Evolutionary conservation across 2,329 filamentous ascomycete genomes (phyloP), one percentile per base, ranked within the genome.

Genomic region (Sclerotinia borealis): DNA sequence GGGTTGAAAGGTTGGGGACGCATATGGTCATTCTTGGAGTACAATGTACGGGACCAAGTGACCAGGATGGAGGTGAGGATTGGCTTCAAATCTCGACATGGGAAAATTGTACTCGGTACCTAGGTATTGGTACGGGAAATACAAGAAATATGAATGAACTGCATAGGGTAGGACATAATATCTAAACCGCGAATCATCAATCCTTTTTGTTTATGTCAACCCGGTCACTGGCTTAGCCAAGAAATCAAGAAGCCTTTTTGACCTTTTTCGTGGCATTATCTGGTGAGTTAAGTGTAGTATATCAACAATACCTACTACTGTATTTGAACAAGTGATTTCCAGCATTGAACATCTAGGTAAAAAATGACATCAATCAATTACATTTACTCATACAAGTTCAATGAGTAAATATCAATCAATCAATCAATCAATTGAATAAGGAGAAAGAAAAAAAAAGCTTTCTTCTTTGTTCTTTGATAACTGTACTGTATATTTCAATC

Each of bases 171-270:
- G 22, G 47, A 54, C 59, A n/a, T 4, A 31, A 10, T 43, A 17
- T 27, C 25, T 19, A 8, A 10, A 25, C 13, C 34, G 36, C 48
- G 37, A 52, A 61, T 61, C 59, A 54, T 34, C 22, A 25, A 31
- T 43, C 10, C n/a, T 11, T 22, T 43, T 8, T 41, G 22, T 45
- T 39, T 29, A 48, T 47, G 36, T 27, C 49, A n/a, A 61, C 59
- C 59, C 59, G 59, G 59, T 61, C 59, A 19, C 39, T 61, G 59
- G 60, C 50, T 62, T 58, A 49, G 60, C 50, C 60, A 62, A 62
- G 60, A 48, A 25, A 36, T 61, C 47, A 22, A 37, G 49, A 25
- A 54, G 48, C 48, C 15, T 15, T 43, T 22, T 55, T 27, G 25
- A 43, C 34, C n/a, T n/a, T 39, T 29, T 50, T 60, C 58, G 45